These are phyloP conservation scores for Candida sithepensis DNA, from an alignment of 805 yeast genomes.

Conservation along the genomic window DNA sequence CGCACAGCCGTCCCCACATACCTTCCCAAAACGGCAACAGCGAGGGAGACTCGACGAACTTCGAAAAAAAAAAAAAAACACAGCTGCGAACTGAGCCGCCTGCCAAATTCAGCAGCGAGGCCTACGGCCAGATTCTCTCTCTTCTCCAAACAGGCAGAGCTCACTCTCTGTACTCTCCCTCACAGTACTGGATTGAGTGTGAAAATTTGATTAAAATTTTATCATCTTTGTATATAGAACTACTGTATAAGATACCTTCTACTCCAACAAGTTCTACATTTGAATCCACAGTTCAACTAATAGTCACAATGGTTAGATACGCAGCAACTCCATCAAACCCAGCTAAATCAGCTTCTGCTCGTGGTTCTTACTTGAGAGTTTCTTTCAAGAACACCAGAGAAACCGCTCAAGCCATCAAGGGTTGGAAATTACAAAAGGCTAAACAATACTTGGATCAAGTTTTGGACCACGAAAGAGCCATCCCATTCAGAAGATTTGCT, in stretches of 20 bases:
- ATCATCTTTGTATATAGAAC: neutral
- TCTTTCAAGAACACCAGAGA: slow-evolving; percentile 99
- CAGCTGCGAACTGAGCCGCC: no score
- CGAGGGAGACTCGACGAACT: no score
- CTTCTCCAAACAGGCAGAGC: no score
- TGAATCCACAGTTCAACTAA: slow-evolving; percentile 4
- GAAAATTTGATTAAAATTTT: no score
- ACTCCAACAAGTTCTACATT: neutral
- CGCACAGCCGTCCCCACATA: no score
- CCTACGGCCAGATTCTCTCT: no score
- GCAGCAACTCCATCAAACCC: slow-evolving; percentile 99
- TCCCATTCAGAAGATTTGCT: slow-evolving; percentile 98
- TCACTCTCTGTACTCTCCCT: no score
- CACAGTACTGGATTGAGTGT: no score
- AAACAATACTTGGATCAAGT: slow-evolving; percentile 94
- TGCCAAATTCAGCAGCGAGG: no score
- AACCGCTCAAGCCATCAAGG: slow-evolving; percentile 97
- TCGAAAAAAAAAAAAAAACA: no score
- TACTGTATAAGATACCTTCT: neutral
- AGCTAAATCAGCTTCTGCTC: slow-evolving; percentile 98
- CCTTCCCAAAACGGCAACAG: no score
- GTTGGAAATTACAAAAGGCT: slow-evolving; percentile 97
- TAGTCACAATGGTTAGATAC: slow-evolving; percentile 90
- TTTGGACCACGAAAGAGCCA: slow-evolving; percentile 97
- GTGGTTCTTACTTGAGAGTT: slow-evolving; percentile 98